A percentile compares a stretch with the other conserved stretches of the same genome.
Evolutionary conservation across 148 eudicot genomes (phyloP).

Genomic region (Drosera capensis): DNA sequence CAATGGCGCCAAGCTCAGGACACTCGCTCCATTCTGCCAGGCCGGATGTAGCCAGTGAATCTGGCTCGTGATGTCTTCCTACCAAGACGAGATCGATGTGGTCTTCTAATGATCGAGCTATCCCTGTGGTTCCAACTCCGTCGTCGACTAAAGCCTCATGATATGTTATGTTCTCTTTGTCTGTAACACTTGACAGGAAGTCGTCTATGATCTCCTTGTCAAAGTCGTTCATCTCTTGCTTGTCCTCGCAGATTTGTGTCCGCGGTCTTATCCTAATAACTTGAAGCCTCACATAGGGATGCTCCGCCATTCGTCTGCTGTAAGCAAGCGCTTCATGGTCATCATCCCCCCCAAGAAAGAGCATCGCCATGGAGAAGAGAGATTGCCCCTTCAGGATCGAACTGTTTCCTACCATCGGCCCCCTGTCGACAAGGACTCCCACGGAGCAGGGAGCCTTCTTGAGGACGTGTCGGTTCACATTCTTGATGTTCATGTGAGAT

Average conservation of each 20-base stretch:
- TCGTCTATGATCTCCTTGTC: conserved; percentile 11
- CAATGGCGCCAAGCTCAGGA: too few species aligned
- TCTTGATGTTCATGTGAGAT: conserved; percentile 2
- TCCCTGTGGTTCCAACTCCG: conserved; percentile 14
- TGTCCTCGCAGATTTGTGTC: neutral
- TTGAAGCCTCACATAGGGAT: conserved; percentile 9
- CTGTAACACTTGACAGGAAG: conserved; percentile 1
- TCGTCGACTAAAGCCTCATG: conserved; percentile 14
- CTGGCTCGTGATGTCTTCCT: too few species aligned
- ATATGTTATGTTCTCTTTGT: conserved; percentile 1
- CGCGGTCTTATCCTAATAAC: conserved; percentile 13
- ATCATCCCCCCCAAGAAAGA: conserved; percentile 28
- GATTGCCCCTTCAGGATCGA: conserved; percentile 2
- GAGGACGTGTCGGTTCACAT: conserved; percentile 23
- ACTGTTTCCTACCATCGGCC: conserved; percentile 1
- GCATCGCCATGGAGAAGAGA: conserved; percentile 9
- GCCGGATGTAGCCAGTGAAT: too few species aligned
- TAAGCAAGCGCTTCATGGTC: conserved; percentile 28
- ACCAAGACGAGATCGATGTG: too few species aligned
- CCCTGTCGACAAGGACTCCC: conserved; percentile 29
- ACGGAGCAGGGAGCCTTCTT: conserved; percentile 37
- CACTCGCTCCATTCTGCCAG: too few species aligned
- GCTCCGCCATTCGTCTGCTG: conserved; percentile 12
- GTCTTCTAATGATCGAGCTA: conserved; percentile 3
- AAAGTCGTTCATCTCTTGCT: neutral